A percentile compares a stretch with the other conserved stretches of the same genome.
Evolutionary conservation across 2,329 filamentous ascomycete species (phyloP).

Genomic region (Sarocladium brachiariae): DNA sequence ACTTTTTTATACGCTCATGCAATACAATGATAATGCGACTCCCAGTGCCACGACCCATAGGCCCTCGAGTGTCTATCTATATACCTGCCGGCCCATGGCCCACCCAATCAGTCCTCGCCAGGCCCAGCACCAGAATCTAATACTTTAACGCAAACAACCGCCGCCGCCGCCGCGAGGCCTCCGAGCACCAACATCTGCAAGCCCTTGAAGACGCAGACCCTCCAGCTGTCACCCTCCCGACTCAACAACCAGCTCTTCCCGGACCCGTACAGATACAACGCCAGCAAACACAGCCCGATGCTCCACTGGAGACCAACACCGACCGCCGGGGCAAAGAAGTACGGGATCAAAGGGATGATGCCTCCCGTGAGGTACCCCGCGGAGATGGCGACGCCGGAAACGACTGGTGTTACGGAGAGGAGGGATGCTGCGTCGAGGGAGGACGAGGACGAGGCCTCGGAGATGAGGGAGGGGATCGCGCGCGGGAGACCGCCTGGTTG

Average conservation of each 20-base stretch:
- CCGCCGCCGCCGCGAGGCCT: background rate
- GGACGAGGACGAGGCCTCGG: background rate
- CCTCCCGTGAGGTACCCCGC: slow-evolving; percentile 57
- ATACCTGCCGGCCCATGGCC: too few relatives aligned
- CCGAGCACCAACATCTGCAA: background rate
- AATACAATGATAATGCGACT: too few relatives aligned
- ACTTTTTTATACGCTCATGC: too few relatives aligned
- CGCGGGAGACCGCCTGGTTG: slow-evolving; percentile 24
- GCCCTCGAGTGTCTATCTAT: too few relatives aligned
- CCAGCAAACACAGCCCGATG: background rate
- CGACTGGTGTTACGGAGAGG: slow-evolving; percentile 27
- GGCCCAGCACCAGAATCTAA: too few relatives aligned
- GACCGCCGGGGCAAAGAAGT: slow-evolving; percentile 44
- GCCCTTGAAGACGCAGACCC: background rate
- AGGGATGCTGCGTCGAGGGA: slow-evolving; percentile 13
- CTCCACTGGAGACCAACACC: slow-evolving; percentile 43
- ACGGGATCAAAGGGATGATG: slow-evolving; percentile 54
- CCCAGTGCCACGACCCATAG: too few relatives aligned
- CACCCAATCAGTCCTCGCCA: too few relatives aligned
- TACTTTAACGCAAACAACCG: background rate
- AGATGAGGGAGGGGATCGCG: slow-evolving; percentile 14
- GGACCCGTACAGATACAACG: background rate
- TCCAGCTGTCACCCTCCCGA: background rate
- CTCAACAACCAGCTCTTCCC: background rate
- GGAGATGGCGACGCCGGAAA: slow-evolving; percentile 52